Evolutionary conservation across 2,329 filamentous ascomycete genomes (phyloP).

Genomic region (Zymoseptoria passerinii): DNA sequence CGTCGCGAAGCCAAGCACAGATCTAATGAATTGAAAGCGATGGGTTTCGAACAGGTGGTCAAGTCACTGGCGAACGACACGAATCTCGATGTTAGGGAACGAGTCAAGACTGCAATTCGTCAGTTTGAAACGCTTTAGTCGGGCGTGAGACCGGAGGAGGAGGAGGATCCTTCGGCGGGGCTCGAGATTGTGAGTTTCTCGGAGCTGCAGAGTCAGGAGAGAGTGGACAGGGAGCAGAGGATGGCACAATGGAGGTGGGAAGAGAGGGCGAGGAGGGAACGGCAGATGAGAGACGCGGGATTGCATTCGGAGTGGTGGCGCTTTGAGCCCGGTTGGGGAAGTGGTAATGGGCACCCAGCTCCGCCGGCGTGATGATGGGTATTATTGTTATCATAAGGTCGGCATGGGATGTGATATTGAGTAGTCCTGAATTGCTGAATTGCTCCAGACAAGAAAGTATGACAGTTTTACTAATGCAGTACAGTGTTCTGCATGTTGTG

Average conservation of each 20-base stretch:
- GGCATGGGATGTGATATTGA: background rate
- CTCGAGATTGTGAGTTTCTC: background rate
- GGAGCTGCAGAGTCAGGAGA: background rate
- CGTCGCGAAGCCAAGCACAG: constrained; percentile 56
- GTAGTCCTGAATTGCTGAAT: background rate
- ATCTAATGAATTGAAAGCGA: constrained; percentile 59
- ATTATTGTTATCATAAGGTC: background rate
- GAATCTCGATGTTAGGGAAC: constrained; percentile 74
- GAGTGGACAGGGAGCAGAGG: background rate
- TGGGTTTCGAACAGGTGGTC: constrained; percentile 36
- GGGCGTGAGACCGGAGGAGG: background rate
- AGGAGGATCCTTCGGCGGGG: background rate
- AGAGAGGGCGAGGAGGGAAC: background rate
- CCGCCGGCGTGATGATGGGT: background rate
- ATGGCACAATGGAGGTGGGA: too few relatives aligned
- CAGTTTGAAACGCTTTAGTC: constrained; percentile 49
- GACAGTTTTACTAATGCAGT: background rate
- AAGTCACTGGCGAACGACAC: constrained; percentile 43
- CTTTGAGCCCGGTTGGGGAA: background rate
- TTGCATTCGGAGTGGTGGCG: background rate
- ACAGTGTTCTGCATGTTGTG: background rate
- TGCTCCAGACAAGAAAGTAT: background rate
- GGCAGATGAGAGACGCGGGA: background rate
- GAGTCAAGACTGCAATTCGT: constrained; percentile 70
- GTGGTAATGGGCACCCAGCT: background rate